Conservation (phyloP, 495 filamentous ascomycete genomes). For the Xylaria sp. region DNA sequence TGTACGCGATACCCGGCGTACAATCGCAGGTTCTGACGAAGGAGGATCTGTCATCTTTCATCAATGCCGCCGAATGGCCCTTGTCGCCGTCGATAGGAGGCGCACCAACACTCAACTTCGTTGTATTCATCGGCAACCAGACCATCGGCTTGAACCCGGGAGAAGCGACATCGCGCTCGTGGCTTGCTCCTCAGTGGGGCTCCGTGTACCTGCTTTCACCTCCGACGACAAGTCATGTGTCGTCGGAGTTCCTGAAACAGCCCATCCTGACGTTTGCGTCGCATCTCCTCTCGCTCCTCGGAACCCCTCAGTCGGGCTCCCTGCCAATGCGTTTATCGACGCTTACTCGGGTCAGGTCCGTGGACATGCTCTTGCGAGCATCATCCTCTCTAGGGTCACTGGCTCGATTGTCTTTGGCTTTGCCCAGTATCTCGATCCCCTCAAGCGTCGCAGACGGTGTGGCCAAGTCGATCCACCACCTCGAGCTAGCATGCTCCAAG, state of each 20-base stretch:
- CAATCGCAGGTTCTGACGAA: slow-evolving; percentile 71
- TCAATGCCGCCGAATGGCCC: slow-evolving; percentile 98
- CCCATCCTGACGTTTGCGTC: slow-evolving; percentile 89
- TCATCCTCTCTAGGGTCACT: slow-evolving; percentile 94
- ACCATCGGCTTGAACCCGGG: slow-evolving; percentile 44
- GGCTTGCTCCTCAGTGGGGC: slow-evolving; percentile 97
- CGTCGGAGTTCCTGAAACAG: slow-evolving; percentile 67
- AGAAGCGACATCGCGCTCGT: slow-evolving; percentile 78
- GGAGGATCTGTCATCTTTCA: slow-evolving; percentile 90
- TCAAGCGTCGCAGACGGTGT: slow-evolving; percentile 85
- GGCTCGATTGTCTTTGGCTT: slow-evolving; percentile 80
- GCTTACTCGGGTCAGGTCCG: slow-evolving; percentile 80
- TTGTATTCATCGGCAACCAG: slow-evolving; percentile 77
- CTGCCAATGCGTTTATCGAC: slow-evolving; percentile 87
- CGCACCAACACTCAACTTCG: slow-evolving; percentile 94
- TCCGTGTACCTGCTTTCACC: slow-evolving; percentile 83
- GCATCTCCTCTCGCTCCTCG: slow-evolving; percentile 88
- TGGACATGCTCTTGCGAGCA: slow-evolving; percentile 86
- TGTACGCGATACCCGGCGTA: slow-evolving; percentile 85
- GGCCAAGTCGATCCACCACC: slow-evolving; percentile 74
- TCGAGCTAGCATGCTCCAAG: slow-evolving; percentile 76
- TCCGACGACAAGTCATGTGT: slow-evolving; percentile 45
- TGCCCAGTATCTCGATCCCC: slow-evolving; percentile 91
- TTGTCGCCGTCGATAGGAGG: slow-evolving; percentile 91
- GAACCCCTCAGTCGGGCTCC: slow-evolving; percentile 78